Conservation (phyloP, 257 asterid species). For the Scutellaria galericulata region DNA sequence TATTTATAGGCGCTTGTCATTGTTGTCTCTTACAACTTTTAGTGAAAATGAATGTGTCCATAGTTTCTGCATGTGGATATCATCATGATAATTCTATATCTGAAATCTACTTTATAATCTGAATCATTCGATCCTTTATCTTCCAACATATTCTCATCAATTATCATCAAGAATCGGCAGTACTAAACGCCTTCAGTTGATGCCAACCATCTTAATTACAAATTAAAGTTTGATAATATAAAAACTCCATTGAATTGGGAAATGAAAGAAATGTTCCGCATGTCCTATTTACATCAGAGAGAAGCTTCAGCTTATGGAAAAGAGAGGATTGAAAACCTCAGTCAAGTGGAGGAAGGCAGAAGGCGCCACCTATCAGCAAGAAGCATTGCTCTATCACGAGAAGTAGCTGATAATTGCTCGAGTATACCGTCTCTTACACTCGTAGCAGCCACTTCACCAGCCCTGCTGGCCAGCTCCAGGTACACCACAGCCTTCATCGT, state of each 20-base stretch:
- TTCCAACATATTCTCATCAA: too few species aligned
- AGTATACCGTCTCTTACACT: conserved; percentile 53
- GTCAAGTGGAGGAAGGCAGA: conserved; percentile 56
- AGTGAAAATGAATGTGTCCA: too few species aligned
- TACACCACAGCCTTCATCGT: conserved; percentile 73
- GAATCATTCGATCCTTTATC: too few species aligned
- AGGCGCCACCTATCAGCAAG: conserved; percentile 66
- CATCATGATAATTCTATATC: too few species aligned
- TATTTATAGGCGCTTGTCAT: too few species aligned
- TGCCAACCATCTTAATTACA: too few species aligned
- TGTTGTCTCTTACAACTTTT: too few species aligned
- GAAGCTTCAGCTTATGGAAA: background rate
- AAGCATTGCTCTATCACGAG: conserved; percentile 55
- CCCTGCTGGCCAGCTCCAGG: conserved; percentile 73
- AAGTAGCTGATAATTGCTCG: conserved; percentile 50
- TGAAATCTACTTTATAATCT: too few species aligned
- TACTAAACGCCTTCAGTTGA: too few species aligned
- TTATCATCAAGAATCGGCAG: too few species aligned
- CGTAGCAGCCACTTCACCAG: conserved; percentile 67
- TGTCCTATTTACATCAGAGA: background rate
- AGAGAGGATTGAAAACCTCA: background rate
- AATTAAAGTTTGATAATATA: too few species aligned
- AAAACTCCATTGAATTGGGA: background rate
- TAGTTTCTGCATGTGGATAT: too few species aligned
- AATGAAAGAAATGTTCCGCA: background rate